A percentile compares a stretch with the other conserved stretches of the same genome.
Conservation (phyloP, 345 rosid genomes). For the sweet orange (Citrus sinensis) region DNA sequence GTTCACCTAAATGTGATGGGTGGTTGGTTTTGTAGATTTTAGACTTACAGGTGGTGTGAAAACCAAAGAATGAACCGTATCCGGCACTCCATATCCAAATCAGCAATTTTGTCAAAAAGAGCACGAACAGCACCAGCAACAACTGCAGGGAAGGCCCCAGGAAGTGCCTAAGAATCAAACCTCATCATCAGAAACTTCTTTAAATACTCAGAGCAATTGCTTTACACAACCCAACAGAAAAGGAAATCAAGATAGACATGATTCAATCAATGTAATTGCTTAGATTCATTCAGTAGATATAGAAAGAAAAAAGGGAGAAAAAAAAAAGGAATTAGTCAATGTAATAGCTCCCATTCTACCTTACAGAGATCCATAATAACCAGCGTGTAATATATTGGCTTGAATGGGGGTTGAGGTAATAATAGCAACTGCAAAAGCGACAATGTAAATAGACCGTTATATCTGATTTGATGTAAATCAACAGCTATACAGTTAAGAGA, state of each 20-base stretch:
- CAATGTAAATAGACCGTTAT: constrained; percentile 1
- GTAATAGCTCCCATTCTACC: constrained; percentile 46
- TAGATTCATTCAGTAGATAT: background rate
- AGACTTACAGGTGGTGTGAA: constrained; percentile 94
- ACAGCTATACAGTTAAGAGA: background rate
- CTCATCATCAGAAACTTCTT: constrained; percentile 23
- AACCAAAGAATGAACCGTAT: constrained; percentile 95
- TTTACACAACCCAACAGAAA: background rate
- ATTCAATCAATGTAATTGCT: background rate
- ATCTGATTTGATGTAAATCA: background rate
- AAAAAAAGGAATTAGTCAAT: background rate
- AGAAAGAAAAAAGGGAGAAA: background rate
- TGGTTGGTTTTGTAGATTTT: background rate
- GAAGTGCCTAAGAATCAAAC: constrained; percentile 76
- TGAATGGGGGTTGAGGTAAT: constrained; percentile 93
- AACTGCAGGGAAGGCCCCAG: constrained; percentile 99
- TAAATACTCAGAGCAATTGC: constrained; percentile 9
- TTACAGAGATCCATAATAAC: constrained; percentile 99
- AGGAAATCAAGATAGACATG: background rate
- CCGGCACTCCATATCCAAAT: constrained; percentile 94
- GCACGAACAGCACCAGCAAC: constrained; percentile 98
- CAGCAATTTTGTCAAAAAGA: constrained; percentile 89
- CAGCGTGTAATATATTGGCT: constrained; percentile 82
- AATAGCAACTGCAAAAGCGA: constrained; percentile 70
- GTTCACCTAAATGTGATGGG: background rate